phyloP scores from a whole-genome alignment of 2,329 filamentous ascomycete genomes.

The Helicocarpus griseus region DNA sequence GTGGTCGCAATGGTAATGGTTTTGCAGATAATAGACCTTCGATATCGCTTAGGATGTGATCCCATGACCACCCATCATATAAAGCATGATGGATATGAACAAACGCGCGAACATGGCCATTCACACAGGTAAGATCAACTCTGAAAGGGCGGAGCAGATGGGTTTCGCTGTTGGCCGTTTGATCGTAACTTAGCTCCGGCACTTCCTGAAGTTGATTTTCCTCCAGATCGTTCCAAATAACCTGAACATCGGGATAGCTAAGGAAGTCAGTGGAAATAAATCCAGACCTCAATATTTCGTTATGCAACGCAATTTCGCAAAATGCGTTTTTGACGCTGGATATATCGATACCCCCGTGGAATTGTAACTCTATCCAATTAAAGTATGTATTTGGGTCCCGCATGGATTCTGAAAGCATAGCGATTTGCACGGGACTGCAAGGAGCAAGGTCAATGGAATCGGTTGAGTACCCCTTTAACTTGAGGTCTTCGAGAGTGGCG shows the following conservation, averaged over 20 bases:
- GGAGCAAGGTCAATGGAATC: conserved; percentile 36
- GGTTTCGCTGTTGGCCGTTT: conserved; percentile 29
- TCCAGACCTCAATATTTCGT: conserved; percentile 63
- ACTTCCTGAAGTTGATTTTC: conserved; percentile 37
- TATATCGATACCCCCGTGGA: conserved; percentile 30
- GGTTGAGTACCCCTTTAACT: conserved; percentile 19
- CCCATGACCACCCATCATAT: conserved; percentile 90
- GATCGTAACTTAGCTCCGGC: conserved; percentile 30
- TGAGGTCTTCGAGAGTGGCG: conserved; percentile 34
- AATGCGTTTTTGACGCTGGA: conserved; percentile 43
- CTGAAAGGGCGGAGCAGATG: conserved; percentile 47
- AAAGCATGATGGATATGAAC: conserved; percentile 69
- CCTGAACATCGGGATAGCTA: conserved; percentile 46
- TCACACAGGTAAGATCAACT: conserved; percentile 43
- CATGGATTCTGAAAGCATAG: conserved; percentile 70
- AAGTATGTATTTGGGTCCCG: conserved; percentile 56
- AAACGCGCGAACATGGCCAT: conserved; percentile 22
- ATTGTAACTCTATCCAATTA: conserved; percentile 63
- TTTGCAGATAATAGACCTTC: conserved; percentile 37
- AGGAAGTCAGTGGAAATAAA: conserved; percentile 48
- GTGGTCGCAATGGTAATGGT: conserved; percentile 35
- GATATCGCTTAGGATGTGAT: conserved; percentile 62
- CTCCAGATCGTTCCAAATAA: conserved; percentile 51
- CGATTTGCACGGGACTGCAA: conserved; percentile 65
- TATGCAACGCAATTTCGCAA: conserved; percentile 39